phyloP scores from a whole-genome alignment of 2,329 filamentous ascomycete species.

The Neonectria punicea region DNA sequence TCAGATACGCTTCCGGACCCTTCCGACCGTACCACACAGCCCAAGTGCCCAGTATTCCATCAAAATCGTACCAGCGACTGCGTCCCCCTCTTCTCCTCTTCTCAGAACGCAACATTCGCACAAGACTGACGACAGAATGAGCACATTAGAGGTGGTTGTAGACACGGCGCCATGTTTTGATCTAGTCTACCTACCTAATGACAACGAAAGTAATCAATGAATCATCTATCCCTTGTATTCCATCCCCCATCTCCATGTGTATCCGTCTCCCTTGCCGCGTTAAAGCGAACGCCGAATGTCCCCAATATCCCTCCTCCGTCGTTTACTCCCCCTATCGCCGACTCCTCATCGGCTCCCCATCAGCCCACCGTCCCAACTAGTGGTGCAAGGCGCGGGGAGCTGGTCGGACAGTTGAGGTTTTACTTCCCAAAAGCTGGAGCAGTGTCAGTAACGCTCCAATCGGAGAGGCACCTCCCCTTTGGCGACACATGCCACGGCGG shows the following conservation, averaged over 20 bases:
- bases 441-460: slow-evolving; percentile 12
- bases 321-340: not conserved
- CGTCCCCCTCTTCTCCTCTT: not conserved
- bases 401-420: not conserved
- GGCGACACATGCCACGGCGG: not conserved
- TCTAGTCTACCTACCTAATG: not conserved
- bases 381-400: not conserved
- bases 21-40: not conserved
- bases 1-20: not conserved
- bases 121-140: not conserved
- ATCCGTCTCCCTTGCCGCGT: not conserved
- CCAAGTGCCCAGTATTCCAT: not conserved
- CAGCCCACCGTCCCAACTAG: not conserved
- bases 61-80: not conserved
- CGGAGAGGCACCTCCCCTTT: not conserved
- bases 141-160: not conserved
- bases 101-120: not conserved
- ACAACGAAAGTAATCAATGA: not conserved
- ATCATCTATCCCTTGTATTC: not conserved
- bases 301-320: not conserved
- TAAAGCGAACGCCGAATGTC: not conserved
- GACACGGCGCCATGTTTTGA: not conserved
- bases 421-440: slow-evolving; percentile 7
- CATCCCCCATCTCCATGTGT: not conserved
- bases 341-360: not conserved